These are phyloP conservation scores for Pythium myriotylum DNA, from an alignment of 352 stramenopile genomes.

Conservation along the genomic window DNA sequence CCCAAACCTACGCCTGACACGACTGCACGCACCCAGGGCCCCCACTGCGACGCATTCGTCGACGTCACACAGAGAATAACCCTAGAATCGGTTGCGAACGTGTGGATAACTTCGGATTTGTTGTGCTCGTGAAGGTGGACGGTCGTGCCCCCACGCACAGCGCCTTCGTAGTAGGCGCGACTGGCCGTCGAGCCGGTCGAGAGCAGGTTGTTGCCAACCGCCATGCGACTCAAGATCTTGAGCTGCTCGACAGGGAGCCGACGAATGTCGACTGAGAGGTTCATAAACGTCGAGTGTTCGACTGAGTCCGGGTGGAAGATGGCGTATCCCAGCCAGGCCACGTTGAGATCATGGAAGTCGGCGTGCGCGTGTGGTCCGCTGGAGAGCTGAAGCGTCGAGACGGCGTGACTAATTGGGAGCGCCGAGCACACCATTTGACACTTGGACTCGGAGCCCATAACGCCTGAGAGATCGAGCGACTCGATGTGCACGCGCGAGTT, in stretches of 20 bases:
- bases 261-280: not conserved
- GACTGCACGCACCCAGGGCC: not conserved
- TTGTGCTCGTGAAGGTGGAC: not conserved
- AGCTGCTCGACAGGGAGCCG: not conserved
- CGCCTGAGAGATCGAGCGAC: not conserved
- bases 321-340: constrained; percentile 11
- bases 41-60: not conserved
- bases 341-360: not conserved
- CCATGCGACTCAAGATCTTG: not conserved
- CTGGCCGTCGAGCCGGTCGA: not conserved
- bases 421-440: not conserved
- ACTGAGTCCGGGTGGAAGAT: constrained; percentile 4
- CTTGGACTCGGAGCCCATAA: not conserved
- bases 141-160: not conserved
- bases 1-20: not conserved
- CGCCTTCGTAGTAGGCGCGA: not conserved
- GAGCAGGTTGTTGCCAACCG: constrained; percentile 2
- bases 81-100: not conserved
- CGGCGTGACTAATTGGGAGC: not conserved
- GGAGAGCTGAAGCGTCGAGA: not conserved
- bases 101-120: not conserved
- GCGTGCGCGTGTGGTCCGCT: too few species aligned
- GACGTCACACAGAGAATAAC: not conserved
- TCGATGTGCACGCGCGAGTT: not conserved
- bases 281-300: not conserved